Evolutionary conservation across 2,329 filamentous ascomycete species (phyloP).

Genomic region (Ophiocordyceps camponoti-floridani): DNA sequence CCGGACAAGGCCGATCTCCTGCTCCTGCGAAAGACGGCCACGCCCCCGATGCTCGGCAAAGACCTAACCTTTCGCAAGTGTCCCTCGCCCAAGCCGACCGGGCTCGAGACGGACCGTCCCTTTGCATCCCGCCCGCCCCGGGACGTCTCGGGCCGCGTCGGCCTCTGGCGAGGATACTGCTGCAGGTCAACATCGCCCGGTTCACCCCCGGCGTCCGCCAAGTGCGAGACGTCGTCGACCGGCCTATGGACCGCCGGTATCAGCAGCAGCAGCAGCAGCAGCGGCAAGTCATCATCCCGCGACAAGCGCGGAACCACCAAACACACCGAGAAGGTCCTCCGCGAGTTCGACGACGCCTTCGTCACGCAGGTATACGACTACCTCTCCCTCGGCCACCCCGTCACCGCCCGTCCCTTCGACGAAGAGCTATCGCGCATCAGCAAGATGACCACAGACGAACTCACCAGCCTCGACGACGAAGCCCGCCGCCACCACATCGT

Average conservation of each 20-base stretch:
- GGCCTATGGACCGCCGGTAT: slow-evolving; percentile 3
- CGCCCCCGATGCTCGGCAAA: slow-evolving; percentile 75
- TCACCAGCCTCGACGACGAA: slow-evolving; percentile 52
- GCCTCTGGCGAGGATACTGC: slow-evolving; percentile 67
- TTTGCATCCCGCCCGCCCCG: slow-evolving; percentile 30
- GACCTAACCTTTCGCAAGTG: slow-evolving; percentile 71
- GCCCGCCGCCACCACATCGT: slow-evolving; percentile 56
- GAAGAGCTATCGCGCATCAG: slow-evolving; percentile 72
- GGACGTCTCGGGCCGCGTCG: slow-evolving; percentile 37
- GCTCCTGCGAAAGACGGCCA: slow-evolving; percentile 32
- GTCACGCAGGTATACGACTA: slow-evolving; percentile 97
- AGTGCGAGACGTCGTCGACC: slow-evolving; percentile 2
- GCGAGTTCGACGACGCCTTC: slow-evolving; percentile 68
- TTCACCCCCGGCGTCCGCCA: too few species aligned
- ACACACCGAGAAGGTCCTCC: slow-evolving; percentile 31
- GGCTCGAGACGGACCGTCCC: slow-evolving; percentile 62
- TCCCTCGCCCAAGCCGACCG: slow-evolving; percentile 65
- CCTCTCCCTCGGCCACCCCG: slow-evolving; percentile 78
- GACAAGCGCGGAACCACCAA: slow-evolving; percentile 29
- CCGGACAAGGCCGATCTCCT: slow-evolving; percentile 22
- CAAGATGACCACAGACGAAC: slow-evolving; percentile 46
- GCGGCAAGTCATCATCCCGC: slow-evolving; percentile 26
- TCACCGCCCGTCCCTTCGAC: slow-evolving; percentile 68
- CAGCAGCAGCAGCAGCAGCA: too few species aligned
- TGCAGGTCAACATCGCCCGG: slow-evolving; percentile 17